phyloP scores from a whole-genome alignment of 768 basidiomycete genomes.

The Candolleomyces eurysporus region DNA sequence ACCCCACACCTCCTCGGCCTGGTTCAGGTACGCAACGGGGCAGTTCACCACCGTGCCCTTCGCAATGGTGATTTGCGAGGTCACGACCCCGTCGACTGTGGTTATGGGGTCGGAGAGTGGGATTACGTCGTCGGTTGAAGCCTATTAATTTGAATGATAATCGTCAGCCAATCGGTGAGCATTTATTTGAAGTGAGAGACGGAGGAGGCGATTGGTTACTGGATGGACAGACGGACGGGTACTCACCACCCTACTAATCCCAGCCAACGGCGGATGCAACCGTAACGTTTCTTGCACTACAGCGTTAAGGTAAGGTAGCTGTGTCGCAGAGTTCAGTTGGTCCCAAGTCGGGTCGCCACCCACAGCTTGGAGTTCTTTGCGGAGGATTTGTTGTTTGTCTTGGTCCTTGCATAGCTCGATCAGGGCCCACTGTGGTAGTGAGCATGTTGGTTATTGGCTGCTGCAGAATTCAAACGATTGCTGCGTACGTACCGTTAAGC shows the following conservation, averaged over 20 bases:
- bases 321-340: conserved; percentile 37
- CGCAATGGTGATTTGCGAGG: conserved; percentile 40
- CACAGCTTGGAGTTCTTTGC: conserved; percentile 47
- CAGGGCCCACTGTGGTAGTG: conserved; percentile 46
- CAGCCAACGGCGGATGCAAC: conserved; percentile 34
- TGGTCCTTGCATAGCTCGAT: conserved; percentile 50
- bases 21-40: conserved; percentile 47
- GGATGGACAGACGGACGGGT: background rate
- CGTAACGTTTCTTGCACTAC: conserved; percentile 41
- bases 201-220: too few relatives aligned
- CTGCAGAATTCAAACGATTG: too few relatives aligned
- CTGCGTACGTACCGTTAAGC: conserved; percentile 29
- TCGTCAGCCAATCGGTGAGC: too few relatives aligned
- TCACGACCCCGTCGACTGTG: conserved; percentile 36
- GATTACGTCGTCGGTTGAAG: conserved; percentile 53
- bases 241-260: conserved; percentile 38
- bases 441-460: too few relatives aligned
- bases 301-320: conserved; percentile 56
- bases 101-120: conserved; percentile 53
- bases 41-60: conserved; percentile 46
- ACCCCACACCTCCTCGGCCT: conserved; percentile 60
- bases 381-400: conserved; percentile 45
- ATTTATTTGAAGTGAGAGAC: too few relatives aligned
- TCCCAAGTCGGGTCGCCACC: conserved; percentile 52
- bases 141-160: conserved; percentile 22